Evolutionary conservation across 108 stramenopile species (phyloP), one percentile per base, ranked within the genome.

Genomic region (Parietichytrium sp.): DNA sequence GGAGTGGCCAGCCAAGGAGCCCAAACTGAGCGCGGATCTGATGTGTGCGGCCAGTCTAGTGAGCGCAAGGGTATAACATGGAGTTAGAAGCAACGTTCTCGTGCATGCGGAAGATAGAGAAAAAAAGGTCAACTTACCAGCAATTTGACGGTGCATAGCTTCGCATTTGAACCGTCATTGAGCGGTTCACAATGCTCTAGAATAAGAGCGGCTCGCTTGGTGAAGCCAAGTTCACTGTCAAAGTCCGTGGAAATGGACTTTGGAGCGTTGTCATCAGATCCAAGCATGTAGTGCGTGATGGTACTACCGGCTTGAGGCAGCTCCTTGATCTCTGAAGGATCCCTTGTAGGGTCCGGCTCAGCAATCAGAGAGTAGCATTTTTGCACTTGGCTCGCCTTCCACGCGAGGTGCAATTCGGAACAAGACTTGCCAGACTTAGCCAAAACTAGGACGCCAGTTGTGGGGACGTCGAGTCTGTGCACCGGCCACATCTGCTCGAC

Each of bases 11-110:
- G n/a, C 78, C 78, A 4, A 78, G 23, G 38, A 20, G 45, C 45
- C 47, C 51, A 29, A 78, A 47, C 23, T 78, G 78, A 10, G 78
- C 78, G 23, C 78, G 78, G 20, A 78, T 78, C 48, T 78, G 78
- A 18, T 78, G 78, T 27, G 78, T 78, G 47, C 78, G 78, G 4
- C 78, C 78, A 4, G 78, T 78, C 33, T 72, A 33, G 38, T 72
- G 36, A 42, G 36, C 61, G 3, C 61, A 72, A 25, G 16, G 38
- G 42, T 42, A 33, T 1, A 42, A n/a, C 61, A n/a, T 25, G 33
- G 6, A 72, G 4, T 36, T 25, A 2, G 36, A 33, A 8, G 61
- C 61, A n/a, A 72, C 61, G 3, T 12, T 10, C 42, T 72, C 45
- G 38, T n/a, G n/a, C n/a, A n/a, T n/a, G n/a, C n/a, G n/a, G n/a